Base-by-base conservation (phyloP, 345 rosid species). In the Melastoma malabathricum region DNA sequence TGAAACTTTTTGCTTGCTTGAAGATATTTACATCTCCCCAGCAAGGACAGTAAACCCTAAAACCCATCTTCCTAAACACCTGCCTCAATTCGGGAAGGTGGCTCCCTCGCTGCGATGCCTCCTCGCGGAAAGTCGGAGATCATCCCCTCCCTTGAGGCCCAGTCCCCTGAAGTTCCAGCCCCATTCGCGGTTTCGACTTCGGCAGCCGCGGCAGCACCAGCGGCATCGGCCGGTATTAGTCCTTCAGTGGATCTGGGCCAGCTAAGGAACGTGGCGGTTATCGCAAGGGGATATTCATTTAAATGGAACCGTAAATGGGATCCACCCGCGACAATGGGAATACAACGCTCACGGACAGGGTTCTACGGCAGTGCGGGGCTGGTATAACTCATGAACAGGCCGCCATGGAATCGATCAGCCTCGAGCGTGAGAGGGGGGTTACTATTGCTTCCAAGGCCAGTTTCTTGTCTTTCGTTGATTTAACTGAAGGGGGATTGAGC, bases 351-450 rank as follows among this genome's bases (percentile, higher is more conserved):
- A 92, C 87, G 98, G 98, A 92, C 79, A 69, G 98, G 44, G 65
- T 92, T 51, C 85, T 92, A 3, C 78, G 97, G 63, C 97, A 92
- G 93, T 92, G 98, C 66, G 98, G 98, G 7, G 95, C 98, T 2
- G 95, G 87, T 53, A 77, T 92, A 22, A 95, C 98, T 0, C 98
- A 92, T 47, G 98, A 92, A 64, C 95, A 96, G 41, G 96, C 98
- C 63, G 96, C 98, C 63, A 92, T 92, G 98, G 98, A 92, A 51
- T 92, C 98, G 50, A 92, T 79, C 59, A 82, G 72, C 68, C 95
- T 92, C 15, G 98, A 92, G 80, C 89, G 98, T 6, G 95, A 87
- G 74, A 73, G 97, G 48, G 97, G 98, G 27, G 84, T 92, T 75
- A 92, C 98, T 15, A 92, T 92, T 19, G 70, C 98, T 46, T 92